Evolutionary conservation across 768 basidiomycete genomes (phyloP).

Genomic region (Xanthoconium purpureum): DNA sequence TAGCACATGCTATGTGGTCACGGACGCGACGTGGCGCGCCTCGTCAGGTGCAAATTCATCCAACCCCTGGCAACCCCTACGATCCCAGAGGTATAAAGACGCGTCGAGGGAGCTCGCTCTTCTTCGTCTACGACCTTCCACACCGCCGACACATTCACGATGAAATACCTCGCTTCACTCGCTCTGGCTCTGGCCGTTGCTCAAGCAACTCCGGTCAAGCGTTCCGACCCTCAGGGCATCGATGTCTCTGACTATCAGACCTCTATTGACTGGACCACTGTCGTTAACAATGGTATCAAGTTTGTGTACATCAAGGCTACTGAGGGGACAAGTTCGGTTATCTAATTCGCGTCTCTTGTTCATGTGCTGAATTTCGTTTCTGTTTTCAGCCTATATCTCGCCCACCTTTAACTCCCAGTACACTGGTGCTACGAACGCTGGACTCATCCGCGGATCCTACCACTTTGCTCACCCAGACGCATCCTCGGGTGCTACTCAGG

Average conservation of each 20-base stretch:
- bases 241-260: slow-evolving; percentile 55
- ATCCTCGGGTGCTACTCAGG: slow-evolving; percentile 57
- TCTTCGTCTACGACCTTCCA: not conserved
- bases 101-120: not conserved
- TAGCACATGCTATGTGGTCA: slow-evolving; percentile 15
- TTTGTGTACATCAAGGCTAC: slow-evolving; percentile 71
- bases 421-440: slow-evolving; percentile 51
- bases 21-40: not conserved
- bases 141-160: not conserved
- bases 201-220: slow-evolving; percentile 21
- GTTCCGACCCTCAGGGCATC: slow-evolving; percentile 46
- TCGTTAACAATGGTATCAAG: slow-evolving; percentile 48
- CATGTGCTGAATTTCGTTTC: not conserved
- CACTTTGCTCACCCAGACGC: slow-evolving; percentile 57
- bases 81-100: slow-evolving; percentile 10
- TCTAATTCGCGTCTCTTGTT: not conserved
- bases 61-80: not conserved
- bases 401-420: slow-evolving; percentile 48
- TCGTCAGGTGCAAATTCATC: not conserved
- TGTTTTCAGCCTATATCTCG: slow-evolving; percentile 20
- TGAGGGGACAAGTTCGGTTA: slow-evolving; percentile 49
- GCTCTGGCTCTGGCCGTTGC: slow-evolving; percentile 14
- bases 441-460: slow-evolving; percentile 58
- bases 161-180: slow-evolving; percentile 22
- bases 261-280: slow-evolving; percentile 49